Conservation (phyloP, 2,329 filamentous ascomycete species). For the Westerdykella sp. region DNA sequence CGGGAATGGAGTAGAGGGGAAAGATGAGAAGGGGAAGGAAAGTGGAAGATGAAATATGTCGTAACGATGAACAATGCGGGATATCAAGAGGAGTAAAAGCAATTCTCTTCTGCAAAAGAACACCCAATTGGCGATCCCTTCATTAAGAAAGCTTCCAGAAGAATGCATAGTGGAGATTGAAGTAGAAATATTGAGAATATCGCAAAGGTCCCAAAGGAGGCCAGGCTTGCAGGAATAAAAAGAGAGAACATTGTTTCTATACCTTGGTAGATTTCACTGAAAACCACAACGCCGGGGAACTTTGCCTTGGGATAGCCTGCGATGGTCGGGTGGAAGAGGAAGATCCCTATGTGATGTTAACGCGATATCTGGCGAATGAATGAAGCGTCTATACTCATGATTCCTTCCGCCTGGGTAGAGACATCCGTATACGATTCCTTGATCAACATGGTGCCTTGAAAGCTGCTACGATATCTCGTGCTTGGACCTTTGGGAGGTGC, state of each 20-base stretch:
- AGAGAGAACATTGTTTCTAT: constrained; percentile 5
- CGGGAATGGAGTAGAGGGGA: background rate
- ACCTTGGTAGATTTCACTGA: constrained; percentile 97
- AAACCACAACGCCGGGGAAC: constrained; percentile 82
- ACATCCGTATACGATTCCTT: constrained; percentile 55
- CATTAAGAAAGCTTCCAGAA: background rate
- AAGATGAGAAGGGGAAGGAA: background rate
- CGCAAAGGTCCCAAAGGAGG: background rate
- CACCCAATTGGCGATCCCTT: background rate
- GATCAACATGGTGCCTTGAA: constrained; percentile 48
- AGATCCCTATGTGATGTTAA: constrained; percentile 58
- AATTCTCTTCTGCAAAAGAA: background rate
- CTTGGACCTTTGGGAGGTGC: too few relatives aligned
- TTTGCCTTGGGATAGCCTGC: constrained; percentile 81
- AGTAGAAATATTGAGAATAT: too few relatives aligned
- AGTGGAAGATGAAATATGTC: background rate
- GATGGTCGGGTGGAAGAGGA: constrained; percentile 79
- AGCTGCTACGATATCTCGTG: too few relatives aligned
- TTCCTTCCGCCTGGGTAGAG: constrained; percentile 52
- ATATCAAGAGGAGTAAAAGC: background rate
- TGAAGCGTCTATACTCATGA: constrained; percentile 47
- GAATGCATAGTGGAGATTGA: too few relatives aligned
- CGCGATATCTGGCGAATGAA: constrained; percentile 3
- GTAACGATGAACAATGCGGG: background rate
- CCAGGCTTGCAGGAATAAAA: background rate